phyloP scores from a whole-genome alignment of 1,284 basidiomycete species.

The Grifola frondosa region DNA sequence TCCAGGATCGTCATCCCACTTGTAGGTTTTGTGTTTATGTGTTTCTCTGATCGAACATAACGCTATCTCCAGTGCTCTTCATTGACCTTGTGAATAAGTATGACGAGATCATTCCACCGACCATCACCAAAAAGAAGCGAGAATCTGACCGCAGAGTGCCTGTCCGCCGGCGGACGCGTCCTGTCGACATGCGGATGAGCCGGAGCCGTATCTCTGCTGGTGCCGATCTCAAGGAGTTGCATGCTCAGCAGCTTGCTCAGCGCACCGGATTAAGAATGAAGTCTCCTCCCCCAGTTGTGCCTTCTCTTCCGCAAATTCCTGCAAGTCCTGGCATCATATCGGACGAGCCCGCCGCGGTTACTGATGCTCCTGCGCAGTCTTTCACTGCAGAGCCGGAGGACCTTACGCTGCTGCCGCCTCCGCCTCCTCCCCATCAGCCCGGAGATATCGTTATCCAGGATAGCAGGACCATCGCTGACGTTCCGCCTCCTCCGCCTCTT shows the following conservation, averaged over 20 bases:
- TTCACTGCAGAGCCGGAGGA: constrained; percentile 17
- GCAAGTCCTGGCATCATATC: constrained; percentile 10
- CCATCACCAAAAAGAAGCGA: constrained; percentile 80
- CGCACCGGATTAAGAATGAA: constrained; percentile 23
- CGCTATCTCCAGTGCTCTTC: constrained; percentile 56
- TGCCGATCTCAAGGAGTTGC: constrained; percentile 49
- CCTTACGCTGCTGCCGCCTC: constrained; percentile 15
- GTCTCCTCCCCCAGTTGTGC: constrained; percentile 24
- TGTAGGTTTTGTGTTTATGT: constrained; percentile 42
- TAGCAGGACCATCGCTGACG: constrained; percentile 13
- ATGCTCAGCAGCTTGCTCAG: constrained; percentile 49
- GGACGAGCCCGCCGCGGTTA: constrained; percentile 10
- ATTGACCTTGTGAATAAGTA: constrained; percentile 85
- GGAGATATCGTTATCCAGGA: constrained; percentile 15
- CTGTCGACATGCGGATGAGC: constrained; percentile 85
- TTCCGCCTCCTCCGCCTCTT: constrained; percentile 41
- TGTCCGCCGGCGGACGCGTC: constrained; percentile 82
- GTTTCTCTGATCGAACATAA: neutral
- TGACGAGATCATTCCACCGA: constrained; percentile 72
- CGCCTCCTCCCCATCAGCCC: constrained; percentile 19
- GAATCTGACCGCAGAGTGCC: constrained; percentile 84
- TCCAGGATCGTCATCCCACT: constrained; percentile 83
- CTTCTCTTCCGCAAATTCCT: constrained; percentile 10
- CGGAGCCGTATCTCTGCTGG: constrained; percentile 48
- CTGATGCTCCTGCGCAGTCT: constrained; percentile 2